Evolutionary conservation across 2,329 filamentous ascomycete species (phyloP), one percentile per base, ranked within the genome.

Genomic region (Chalaropsis thielavioides): DNA sequence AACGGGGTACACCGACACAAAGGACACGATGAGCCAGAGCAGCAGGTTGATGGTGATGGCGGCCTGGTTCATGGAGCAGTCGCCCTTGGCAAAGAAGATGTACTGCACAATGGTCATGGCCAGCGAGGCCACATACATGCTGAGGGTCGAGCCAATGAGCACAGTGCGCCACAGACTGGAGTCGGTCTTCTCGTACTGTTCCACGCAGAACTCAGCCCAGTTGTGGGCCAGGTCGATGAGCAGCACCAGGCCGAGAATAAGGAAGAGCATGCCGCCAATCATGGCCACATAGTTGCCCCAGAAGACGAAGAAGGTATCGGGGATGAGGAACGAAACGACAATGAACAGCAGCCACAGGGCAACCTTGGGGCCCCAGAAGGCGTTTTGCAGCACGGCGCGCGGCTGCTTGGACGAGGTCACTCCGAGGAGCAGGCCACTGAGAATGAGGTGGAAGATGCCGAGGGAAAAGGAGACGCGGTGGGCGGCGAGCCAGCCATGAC

Each of bases 391-490:
- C 19, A 85, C 83, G 1, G 94, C 92, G 69, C 94, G 87, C 56
- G 88, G 88, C 73, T 95, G 89, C 74, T 89, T 94, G 27, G 92
- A 94, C 60, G 86, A 90, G 63, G 83, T 84, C 62, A 99, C 91
- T 62, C 94, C 94, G 64, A 97, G 80, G 56, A 99, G 82, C 67
- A 96, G 81, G 61, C 90, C 78, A 3, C 90, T 91, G 70, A 97
- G 84, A 68, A 96, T 81, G 59, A 95, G 80, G 75, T 99, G 94
- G 78, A 99, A 96, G 63, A 96, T 79, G 40, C 92, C 94, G 64
- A 99, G 88, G 15, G 92, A 92, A 73, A 97, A 99, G 78, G 96
- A 97, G 80, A 99, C 95, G 68, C 94, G 86, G 74, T 99, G 92
- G 51, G 97, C 92, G 6, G 94, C 94, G 60, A 96, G 86, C 84